phyloP scores from a whole-genome alignment of 441 rosid species.

The Aquilaria agallochum region DNA sequence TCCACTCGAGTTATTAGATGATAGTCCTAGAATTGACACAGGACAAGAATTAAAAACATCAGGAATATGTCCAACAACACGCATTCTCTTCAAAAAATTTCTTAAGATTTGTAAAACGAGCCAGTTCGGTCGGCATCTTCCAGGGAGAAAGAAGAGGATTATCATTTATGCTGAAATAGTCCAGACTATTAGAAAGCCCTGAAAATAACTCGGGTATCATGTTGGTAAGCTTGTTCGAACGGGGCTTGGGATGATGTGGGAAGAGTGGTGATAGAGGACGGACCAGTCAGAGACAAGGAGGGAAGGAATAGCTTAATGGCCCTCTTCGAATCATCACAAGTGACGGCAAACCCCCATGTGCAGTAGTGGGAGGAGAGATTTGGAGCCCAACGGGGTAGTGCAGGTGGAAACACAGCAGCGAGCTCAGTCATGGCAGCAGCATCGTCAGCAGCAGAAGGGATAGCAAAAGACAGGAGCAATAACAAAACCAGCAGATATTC shows the following conservation, averaged over 20 bases:
- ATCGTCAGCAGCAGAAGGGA: conserved; percentile 31
- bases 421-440: conserved; percentile 34
- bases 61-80: conserved; percentile 26
- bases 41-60: conserved; percentile 47
- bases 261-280: conserved; percentile 21
- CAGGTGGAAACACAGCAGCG: conserved; percentile 25
- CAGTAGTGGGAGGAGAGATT: conserved; percentile 26
- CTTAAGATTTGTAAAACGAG: too few relatives aligned
- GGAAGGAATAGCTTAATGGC: too few relatives aligned
- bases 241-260: conserved; percentile 41
- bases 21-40: conserved; percentile 42
- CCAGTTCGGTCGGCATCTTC: conserved; percentile 11
- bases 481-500: too few relatives aligned
- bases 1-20: conserved; percentile 58
- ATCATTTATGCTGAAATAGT: conserved; percentile 33
- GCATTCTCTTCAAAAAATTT: too few relatives aligned
- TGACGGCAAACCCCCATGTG: conserved; percentile 34
- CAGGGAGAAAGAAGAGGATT: conserved; percentile 28
- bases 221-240: conserved; percentile 22
- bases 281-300: conserved; percentile 27
- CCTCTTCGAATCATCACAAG: conserved; percentile 22
- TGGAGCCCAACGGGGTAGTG: conserved; percentile 37
- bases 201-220: too few relatives aligned
- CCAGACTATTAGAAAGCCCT: conserved; percentile 30
- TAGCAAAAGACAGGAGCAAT: conserved; percentile 1